A percentile compares a stretch with the other conserved stretches of the same genome.
Evolutionary conservation across 1,284 basidiomycete species (phyloP).

Genomic region (Trichosporon sp.): DNA sequence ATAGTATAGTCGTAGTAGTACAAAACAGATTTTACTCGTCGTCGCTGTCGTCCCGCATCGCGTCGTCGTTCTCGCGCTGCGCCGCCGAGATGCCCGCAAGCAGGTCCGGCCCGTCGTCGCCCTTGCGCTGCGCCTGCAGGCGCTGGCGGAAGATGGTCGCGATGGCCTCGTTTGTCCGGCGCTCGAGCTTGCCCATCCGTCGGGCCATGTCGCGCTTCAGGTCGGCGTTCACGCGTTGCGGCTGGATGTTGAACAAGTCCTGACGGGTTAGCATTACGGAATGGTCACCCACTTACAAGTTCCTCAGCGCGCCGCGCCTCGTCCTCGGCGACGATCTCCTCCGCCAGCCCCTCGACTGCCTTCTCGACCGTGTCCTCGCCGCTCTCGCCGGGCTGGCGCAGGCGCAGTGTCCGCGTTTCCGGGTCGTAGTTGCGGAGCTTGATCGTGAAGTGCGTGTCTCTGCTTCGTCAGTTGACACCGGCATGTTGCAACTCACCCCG

Average conservation of each 20-base stretch:
- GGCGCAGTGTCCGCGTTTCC: slow-evolving; percentile 68
- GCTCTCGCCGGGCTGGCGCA: slow-evolving; percentile 56
- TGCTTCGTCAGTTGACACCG: background rate
- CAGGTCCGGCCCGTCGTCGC: slow-evolving; percentile 40
- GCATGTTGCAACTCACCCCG: slow-evolving; percentile 12
- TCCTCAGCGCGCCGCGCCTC: slow-evolving; percentile 78
- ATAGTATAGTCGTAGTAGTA: background rate
- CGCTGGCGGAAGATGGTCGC: slow-evolving; percentile 69
- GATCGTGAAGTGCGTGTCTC: slow-evolving; percentile 57
- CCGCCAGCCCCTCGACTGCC: slow-evolving; percentile 74
- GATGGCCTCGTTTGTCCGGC: slow-evolving; percentile 84
- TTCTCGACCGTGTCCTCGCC: slow-evolving; percentile 79
- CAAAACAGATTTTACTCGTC: slow-evolving; percentile 22
- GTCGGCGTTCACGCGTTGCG: slow-evolving; percentile 95
- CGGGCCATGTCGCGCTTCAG: slow-evolving; percentile 90
- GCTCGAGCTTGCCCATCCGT: slow-evolving; percentile 80
- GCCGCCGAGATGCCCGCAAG: slow-evolving; percentile 47
- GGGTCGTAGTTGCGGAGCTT: slow-evolving; percentile 82
- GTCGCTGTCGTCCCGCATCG: slow-evolving; percentile 25
- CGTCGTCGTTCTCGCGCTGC: slow-evolving; percentile 38
- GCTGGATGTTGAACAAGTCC: slow-evolving; percentile 96
- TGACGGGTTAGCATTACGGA: slow-evolving; percentile 45
- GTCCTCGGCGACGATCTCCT: slow-evolving; percentile 77
- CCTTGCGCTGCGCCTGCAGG: slow-evolving; percentile 43
- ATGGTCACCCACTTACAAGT: slow-evolving; percentile 58